phyloP scores from a whole-genome alignment of 495 filamentous ascomycete species.

The Aspergillus saccharolyticus region DNA sequence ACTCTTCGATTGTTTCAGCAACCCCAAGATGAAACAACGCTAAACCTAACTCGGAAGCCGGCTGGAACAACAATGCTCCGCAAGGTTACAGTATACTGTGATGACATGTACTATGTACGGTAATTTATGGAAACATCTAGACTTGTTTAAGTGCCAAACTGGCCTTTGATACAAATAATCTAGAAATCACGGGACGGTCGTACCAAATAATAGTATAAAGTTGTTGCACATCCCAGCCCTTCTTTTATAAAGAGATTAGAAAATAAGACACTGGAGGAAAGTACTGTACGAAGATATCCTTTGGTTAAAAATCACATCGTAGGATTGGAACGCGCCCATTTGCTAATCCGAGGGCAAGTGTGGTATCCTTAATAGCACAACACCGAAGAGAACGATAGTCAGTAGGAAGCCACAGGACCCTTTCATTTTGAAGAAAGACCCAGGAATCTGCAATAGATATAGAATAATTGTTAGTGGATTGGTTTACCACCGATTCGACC shows the following conservation, averaged over 20 bases:
- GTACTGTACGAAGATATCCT: background rate
- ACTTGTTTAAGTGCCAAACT: background rate
- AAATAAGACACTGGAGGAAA: conserved; percentile 8
- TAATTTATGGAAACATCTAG: conserved; percentile 1
- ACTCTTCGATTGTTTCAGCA: conserved; percentile 2
- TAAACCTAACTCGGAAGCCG: background rate
- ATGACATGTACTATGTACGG: background rate
- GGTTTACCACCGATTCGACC: no score
- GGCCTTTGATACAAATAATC: background rate
- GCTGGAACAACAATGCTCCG: background rate
- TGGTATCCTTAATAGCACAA: background rate
- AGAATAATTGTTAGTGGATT: background rate
- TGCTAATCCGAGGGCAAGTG: background rate
- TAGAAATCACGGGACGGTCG: background rate
- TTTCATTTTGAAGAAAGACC: background rate
- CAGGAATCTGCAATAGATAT: background rate
- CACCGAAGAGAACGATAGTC: background rate
- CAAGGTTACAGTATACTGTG: background rate
- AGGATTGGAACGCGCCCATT: background rate
- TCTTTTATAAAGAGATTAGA: conserved; percentile 10
- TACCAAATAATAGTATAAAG: conserved; percentile 8
- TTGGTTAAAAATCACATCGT: background rate
- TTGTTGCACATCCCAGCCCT: conserved; percentile 2
- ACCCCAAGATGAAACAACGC: background rate
- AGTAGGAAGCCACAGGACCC: background rate